Evolutionary conservation across 345 rosid species (phyloP).

Genomic region (Eutrema yunnanense): DNA sequence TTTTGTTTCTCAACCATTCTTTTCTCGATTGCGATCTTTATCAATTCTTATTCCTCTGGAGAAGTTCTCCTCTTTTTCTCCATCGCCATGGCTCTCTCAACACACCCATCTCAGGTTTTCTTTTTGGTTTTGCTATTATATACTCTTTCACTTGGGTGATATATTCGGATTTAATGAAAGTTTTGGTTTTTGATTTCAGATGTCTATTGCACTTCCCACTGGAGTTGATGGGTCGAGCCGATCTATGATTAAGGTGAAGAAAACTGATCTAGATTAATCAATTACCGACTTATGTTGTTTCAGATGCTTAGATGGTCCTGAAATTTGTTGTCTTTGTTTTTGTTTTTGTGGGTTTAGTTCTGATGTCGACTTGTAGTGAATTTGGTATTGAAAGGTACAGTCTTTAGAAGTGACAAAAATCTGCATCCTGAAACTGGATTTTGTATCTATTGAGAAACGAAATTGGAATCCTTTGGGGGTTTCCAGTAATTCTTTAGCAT

Average conservation of each 20-base stretch:
- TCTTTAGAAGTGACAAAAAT: conserved; percentile 2
- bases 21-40: background rate
- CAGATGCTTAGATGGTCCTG: conserved; percentile 27
- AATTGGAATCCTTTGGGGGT: background rate
- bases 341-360: background rate
- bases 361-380: conserved; percentile 10
- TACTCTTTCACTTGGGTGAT: background rate
- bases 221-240: conserved; percentile 26
- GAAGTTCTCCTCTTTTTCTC: background rate
- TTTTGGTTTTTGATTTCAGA: conserved; percentile 21
- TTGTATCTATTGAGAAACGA: background rate
- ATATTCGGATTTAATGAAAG: background rate
- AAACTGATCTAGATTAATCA: background rate
- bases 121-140: background rate
- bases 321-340: background rate
- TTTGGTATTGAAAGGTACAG: conserved; percentile 7
- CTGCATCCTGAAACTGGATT: background rate
- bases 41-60: background rate
- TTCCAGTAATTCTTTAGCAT: background rate
- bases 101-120: conserved; percentile 26
- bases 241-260: conserved; percentile 25
- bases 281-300: conserved; percentile 1
- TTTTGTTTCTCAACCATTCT: background rate
- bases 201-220: conserved; percentile 13
- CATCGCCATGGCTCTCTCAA: conserved; percentile 25